Base-by-base conservation (phyloP, 768 basidiomycete genomes). In the Auriscalpium vulgare region DNA sequence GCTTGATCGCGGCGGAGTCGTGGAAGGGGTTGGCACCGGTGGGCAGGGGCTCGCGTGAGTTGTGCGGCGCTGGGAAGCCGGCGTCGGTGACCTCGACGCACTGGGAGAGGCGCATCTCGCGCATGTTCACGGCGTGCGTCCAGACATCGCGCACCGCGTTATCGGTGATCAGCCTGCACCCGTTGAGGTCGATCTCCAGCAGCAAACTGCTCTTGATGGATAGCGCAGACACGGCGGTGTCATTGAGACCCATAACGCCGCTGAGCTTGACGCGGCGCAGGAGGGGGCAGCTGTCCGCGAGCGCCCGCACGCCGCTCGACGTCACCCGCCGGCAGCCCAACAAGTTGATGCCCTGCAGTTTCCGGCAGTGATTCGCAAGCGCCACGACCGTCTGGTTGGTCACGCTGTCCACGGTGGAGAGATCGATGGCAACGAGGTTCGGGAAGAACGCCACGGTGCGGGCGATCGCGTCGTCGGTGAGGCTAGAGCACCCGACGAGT, bases 111-210 rank as follows among this genome's bases (percentile, higher is more conserved):
- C 87, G 82, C 74, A 99, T 81, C 71, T 99, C 97, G 52, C 95
- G 87, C 78, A 99, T 88, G 65, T 92, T 82, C 29, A 74, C 73
- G 1, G 86, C 87, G 64, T 88, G 72, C 10, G 79, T 74, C 90
- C 95, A 95, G 36, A 98, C 79, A 60, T 91, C 85, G 53, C 91
- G 85, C 55, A 94, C 75, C 35, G 89, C 78, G 13, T 76, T 67
- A 66, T 97, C 86, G 16, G 91, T 87, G 65, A 97, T 79, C 54
- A 75, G 75, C 57, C 80, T 78, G 73, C 94, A 94, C 59, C 84
- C 79, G 65, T 91, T 87, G 65, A 99, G 84, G 71, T 99, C 97
- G 62, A 98, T 84, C 70, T 99, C 97, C 55, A 99, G 81, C 23
- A 99, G 80, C 51, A 93, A 78, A 1, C 91, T 88, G 66, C 93